phyloP scores from a whole-genome alignment of 768 basidiomycete genomes.

The Mycena rebaudengoi region DNA sequence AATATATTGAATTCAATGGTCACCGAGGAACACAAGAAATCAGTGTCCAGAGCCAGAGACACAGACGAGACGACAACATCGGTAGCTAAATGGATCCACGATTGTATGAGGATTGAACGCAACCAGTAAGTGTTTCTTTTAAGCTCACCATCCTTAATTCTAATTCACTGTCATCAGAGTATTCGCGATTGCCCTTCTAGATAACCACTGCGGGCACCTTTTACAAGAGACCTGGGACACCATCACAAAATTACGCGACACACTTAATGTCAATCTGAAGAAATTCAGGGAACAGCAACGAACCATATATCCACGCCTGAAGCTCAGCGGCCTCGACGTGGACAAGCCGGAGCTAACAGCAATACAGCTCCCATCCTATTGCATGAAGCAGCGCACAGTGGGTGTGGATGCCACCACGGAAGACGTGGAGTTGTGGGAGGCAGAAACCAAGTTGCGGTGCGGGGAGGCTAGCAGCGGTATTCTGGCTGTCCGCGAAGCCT shows the following conservation, averaged over 20 bases:
- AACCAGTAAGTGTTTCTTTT: neutral
- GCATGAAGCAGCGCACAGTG: neutral
- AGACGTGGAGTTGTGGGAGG: neutral
- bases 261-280: neutral
- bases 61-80: neutral
- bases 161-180: neutral
- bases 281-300: neutral
- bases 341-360: constrained; percentile 8
- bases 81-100: constrained; percentile 3
- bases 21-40: neutral
- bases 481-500: neutral
- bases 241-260: neutral
- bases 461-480: neutral
- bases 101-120: neutral
- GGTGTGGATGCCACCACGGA: neutral
- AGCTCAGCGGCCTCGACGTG: neutral
- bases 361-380: constrained; percentile 1
- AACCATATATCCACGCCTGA: neutral
- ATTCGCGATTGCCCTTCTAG: neutral
- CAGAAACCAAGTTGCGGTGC: too few relatives aligned
- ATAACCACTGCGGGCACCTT: neutral
- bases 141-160: neutral
- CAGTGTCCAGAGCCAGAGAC: neutral
- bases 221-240: neutral
- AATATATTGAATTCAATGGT: neutral